Evolutionary conservation across 306 rosid genomes (phyloP), one percentile per base, ranked within the genome.

Genomic region (Clitoria ternatea): DNA sequence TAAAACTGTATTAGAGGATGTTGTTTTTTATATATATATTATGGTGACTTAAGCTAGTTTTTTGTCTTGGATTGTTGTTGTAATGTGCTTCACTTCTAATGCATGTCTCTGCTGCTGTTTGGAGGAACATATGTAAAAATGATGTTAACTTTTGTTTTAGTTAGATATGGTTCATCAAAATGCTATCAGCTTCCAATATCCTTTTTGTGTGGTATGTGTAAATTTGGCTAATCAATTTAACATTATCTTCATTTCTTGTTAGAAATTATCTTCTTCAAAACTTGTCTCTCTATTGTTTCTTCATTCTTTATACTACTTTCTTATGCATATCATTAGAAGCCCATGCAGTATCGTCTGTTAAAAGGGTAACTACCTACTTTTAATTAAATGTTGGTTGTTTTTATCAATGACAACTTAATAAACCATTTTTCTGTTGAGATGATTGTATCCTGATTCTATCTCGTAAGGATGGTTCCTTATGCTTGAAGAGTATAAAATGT

Each of bases 1-100:
- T n/a, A n/a, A 62, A 54, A 52, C 22, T 19, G 60, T 30, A 50
- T 69, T 9, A 32, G 53, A 53, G 17, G 20, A 33, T 61, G 42
- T 53, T 70, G 17, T 81, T 71, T 24, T 60, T 73, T 29, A 37
- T 42, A 48, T 26, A 27, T 32, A 32, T 0, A 35, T 71, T 19
- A 9, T 17, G 37, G 59, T 70, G 69, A 20, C 40, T 20, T 36
- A 40, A 61, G 48, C 49, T 44, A 13, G 19, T 10, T 54, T 59
- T 59, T 47, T 24, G 13, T 44, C 18, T 29, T 73, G 20, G 40
- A 24, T 61, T 73, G 19, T 15, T 10, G 13, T 63, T 33, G 24
- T 45, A 59, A 45, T 0, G 17, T 11, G 19, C 57, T 32, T 48
- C 49, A 7, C 17, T 20, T 59, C 23, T 49, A n/a, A n/a, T n/a